phyloP scores from a whole-genome alignment of 768 basidiomycete genomes.

The Naganishia friedmannii region DNA sequence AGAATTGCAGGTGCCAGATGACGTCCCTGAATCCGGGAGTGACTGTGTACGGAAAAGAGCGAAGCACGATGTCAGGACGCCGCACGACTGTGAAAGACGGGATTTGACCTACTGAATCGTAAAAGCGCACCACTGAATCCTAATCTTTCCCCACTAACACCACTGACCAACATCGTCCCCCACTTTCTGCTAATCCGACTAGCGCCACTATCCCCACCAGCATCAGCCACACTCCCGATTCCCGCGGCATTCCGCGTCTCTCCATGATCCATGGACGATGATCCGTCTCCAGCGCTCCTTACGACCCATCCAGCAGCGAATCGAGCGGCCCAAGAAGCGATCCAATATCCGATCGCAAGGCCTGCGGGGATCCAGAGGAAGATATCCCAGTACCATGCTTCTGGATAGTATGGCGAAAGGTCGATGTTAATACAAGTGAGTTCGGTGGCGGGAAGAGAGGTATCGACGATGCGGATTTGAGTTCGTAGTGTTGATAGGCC shows the following conservation, averaged over 20 bases:
- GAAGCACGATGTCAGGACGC: neutral
- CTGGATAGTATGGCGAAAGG: conserved; percentile 63
- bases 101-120: conserved; percentile 69
- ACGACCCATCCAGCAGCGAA: conserved; percentile 71
- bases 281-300: conserved; percentile 60
- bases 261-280: conserved; percentile 1
- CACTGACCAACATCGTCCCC: conserved; percentile 84
- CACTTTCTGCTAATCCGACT: conserved; percentile 62
- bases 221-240: conserved; percentile 37
- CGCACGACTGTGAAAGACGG: neutral
- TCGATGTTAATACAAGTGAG: conserved; percentile 75
- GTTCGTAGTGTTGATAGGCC: conserved; percentile 80
- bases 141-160: conserved; percentile 85
- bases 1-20: conserved; percentile 84
- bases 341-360: conserved; percentile 75
- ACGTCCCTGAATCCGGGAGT: conserved; percentile 91
- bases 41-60: conserved; percentile 51
- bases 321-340: conserved; percentile 60
- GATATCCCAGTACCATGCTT: conserved; percentile 54
- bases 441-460: conserved; percentile 64
- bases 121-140: conserved; percentile 79
- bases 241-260: conserved; percentile 33
- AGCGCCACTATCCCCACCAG: conserved; percentile 36
- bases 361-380: conserved; percentile 61
- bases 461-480: conserved; percentile 81